Percentiles rank a stretch among this genome's conserved stretches.
Evolutionary conservation across 192 early-diverging fungal species (phyloP).

Genomic region (Rhizophagus sp.): DNA sequence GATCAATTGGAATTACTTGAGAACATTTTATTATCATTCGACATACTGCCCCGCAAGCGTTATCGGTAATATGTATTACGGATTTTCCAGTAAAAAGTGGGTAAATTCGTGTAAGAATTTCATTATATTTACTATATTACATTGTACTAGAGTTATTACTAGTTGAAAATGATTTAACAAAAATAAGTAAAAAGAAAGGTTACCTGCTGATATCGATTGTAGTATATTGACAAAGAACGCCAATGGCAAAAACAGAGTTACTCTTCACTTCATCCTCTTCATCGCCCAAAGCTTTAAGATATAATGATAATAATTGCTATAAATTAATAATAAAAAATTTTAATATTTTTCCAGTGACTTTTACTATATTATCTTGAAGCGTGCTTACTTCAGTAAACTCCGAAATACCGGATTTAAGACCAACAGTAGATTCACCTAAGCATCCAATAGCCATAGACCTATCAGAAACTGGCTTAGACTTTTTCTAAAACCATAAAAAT

Average conservation of each 20-base stretch:
- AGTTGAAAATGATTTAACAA: neutral
- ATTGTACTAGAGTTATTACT: neutral
- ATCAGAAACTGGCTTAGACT: conserved; percentile 66
- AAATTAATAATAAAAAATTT: conserved; percentile 18
- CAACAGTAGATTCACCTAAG: conserved; percentile 75
- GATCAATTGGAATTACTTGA: conserved; percentile 66
- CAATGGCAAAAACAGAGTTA: conserved; percentile 84
- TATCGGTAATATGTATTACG: conserved; percentile 64
- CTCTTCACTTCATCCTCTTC: conserved; percentile 81
- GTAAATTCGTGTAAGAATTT: conserved; percentile 62
- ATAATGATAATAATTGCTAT: conserved; percentile 65
- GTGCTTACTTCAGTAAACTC: conserved; percentile 58
- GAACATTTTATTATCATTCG: conserved; percentile 71
- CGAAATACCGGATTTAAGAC: conserved; percentile 61
- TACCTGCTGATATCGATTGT: conserved; percentile 27
- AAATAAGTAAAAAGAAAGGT: conserved; percentile 36
- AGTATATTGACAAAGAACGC: conserved; percentile 67
- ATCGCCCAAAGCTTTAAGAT: conserved; percentile 72
- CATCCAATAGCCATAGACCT: conserved; percentile 91
- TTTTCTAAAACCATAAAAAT: conserved; percentile 48
- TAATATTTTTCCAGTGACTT: neutral
- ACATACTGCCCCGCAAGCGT: conserved; percentile 79
- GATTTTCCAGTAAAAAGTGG: conserved; percentile 60
- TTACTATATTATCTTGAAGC: neutral
- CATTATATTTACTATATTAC: conserved; percentile 54